These are phyloP conservation scores for Anthostomella pinea DNA, from an alignment of 2,329 filamentous ascomycete genomes.

Conservation along the genomic window DNA sequence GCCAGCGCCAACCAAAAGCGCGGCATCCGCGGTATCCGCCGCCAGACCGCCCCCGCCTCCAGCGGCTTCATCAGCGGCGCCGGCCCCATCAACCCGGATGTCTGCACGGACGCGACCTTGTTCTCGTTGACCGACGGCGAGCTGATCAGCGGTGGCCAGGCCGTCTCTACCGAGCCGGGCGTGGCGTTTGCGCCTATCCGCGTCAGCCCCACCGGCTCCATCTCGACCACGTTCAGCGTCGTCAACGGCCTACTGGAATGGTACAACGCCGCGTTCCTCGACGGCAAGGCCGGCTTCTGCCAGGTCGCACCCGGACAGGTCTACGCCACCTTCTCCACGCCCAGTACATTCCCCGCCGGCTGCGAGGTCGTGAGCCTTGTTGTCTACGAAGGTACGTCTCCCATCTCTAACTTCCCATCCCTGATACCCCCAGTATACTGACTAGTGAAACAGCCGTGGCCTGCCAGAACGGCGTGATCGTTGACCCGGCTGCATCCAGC, in stretches of 20 bases:
- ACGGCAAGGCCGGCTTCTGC: constrained; percentile 27
- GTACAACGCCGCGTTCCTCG: constrained; percentile 24
- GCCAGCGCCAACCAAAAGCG: constrained; percentile 7
- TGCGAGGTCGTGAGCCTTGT: constrained; percentile 20
- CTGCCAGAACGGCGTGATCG: constrained; percentile 2
- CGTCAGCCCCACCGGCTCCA: constrained; percentile 5
- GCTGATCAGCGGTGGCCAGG: constrained; percentile 16
- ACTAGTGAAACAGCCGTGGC: not conserved
- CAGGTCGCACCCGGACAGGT: constrained; percentile 17
- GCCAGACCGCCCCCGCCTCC: constrained; percentile 5
- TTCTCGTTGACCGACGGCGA: constrained; percentile 23
- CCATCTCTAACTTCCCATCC: not conserved
- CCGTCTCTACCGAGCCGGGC: constrained; percentile 17
- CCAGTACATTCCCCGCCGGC: constrained; percentile 9
- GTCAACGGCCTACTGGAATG: constrained; percentile 24
- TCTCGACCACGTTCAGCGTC: constrained; percentile 17
- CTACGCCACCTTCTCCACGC: constrained; percentile 19
- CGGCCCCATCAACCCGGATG: constrained; percentile 15
- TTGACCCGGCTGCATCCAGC: constrained; percentile 1
- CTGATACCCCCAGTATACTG: not conserved
- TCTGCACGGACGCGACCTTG: constrained; percentile 22
- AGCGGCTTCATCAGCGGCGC: constrained; percentile 23
- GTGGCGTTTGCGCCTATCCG: constrained; percentile 15
- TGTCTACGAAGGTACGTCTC: constrained; percentile 9
- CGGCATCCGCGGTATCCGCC: constrained; percentile 3